Conservation (phyloP, 345 rosid genomes). For the Arabis hirsuta region DNA sequence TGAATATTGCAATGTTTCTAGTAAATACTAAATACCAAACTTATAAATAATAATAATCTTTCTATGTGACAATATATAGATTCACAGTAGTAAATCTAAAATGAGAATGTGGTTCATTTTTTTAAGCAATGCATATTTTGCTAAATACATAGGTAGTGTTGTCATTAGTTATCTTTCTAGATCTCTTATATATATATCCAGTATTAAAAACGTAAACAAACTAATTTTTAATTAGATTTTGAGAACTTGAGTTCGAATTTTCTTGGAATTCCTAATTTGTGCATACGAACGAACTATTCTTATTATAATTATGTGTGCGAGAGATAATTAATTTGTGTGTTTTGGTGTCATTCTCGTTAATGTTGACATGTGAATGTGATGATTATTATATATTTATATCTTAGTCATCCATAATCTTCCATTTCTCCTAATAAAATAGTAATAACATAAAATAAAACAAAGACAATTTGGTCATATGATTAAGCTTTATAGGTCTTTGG, state of each 20-base stretch:
- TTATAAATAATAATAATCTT: not conserved
- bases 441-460: not conserved
- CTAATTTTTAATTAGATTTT: not conserved
- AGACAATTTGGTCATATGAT: slow-evolving; percentile 27
- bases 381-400: slow-evolving; percentile 15
- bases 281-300: not conserved
- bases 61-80: not conserved
- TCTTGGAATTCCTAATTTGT: not conserved
- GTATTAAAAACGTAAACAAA: not conserved
- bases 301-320: slow-evolving; percentile 17
- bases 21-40: not conserved
- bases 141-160: too few species aligned
- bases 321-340: slow-evolving; percentile 27
- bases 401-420: slow-evolving; percentile 33
- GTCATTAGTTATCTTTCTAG: too few species aligned
- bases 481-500: slow-evolving; percentile 38
- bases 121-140: not conserved
- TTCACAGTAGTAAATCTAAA: not conserved
- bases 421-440: slow-evolving; percentile 17
- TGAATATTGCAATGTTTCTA: not conserved
- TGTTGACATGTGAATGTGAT: slow-evolving; percentile 40
- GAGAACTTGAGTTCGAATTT: not conserved
- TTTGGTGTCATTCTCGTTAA: slow-evolving; percentile 36
- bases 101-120: not conserved
- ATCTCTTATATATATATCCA: too few species aligned